Evolutionary conservation across 1,284 basidiomycete species (phyloP), one percentile per base, ranked within the genome.

Genomic region (Thelephora terrestris): DNA sequence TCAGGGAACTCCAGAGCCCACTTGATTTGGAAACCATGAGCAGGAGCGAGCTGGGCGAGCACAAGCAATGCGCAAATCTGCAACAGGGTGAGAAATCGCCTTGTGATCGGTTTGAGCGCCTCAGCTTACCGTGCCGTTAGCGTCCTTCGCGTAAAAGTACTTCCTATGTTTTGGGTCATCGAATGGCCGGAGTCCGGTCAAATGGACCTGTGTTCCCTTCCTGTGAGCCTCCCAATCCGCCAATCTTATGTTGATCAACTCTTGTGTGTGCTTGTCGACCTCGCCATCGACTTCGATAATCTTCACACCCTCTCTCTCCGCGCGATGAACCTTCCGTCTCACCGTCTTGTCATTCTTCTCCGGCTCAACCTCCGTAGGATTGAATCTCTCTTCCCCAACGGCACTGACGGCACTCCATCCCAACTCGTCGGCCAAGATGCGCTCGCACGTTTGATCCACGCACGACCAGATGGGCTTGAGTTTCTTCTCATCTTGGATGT

Each of bases 1-100:
- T 64, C 67, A 10, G 75, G 74, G 65, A 78, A 79, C 55, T 74
- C 73, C 39, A 78, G 64, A 2, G 74, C 71, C 72, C 74, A 79
- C 59, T 79, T 79, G 61, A 78, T 71, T 58, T 79, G 76, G 60
- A 68, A 74, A 5, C 76, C 76, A 50, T 74, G 64, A 49, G 64
- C 59, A 4, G 73, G 65, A 4, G 75, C 64, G 16, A 80, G 66
- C 59, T 76, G 73, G 9, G 75, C 72, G 4, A 79, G 61, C 21
- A 77, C 75, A 46, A 78, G 72, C 49, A 78, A 59, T 2, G 69
- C 70, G 51, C 67, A 64, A 7, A 65, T 57, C 64, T 69, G 50
- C 29, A 32, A 32, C 29, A 20, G n/a, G 35, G 7, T 24, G 16
- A 29, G 29, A 17, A 7, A n/a, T 5, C 2, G 10, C 43, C 37